Evolutionary conservation across 352 stramenopile genomes (phyloP).

Genomic region (Pythium insidiosum): DNA sequence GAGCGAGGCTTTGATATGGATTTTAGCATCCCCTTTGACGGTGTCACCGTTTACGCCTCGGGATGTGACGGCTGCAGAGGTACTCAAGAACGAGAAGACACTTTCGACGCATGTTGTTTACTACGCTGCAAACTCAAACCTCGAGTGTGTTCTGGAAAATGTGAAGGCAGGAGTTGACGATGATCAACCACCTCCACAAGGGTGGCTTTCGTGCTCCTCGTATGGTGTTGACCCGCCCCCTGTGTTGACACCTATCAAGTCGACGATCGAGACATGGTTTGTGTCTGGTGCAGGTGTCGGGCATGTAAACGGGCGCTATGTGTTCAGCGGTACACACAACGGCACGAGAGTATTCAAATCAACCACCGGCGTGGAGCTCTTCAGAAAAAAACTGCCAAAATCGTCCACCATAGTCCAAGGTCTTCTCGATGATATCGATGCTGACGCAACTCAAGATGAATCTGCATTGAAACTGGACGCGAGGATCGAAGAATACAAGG

Average conservation of each 20-base stretch:
- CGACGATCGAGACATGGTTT: slow-evolving; percentile 53
- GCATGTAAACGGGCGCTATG: slow-evolving; percentile 59
- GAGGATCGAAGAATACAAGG: background rate
- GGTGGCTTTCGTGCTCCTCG: slow-evolving; percentile 47
- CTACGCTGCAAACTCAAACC: slow-evolving; percentile 28
- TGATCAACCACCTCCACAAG: slow-evolving; percentile 23
- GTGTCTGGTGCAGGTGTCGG: slow-evolving; percentile 38
- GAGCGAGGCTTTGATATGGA: slow-evolving; percentile 31
- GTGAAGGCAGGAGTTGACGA: background rate
- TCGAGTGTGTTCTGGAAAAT: too few species aligned
- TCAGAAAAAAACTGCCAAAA: slow-evolving; percentile 49
- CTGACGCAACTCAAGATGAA: background rate
- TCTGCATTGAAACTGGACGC: background rate
- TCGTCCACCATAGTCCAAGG: slow-evolving; percentile 33
- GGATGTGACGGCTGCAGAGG: slow-evolving; percentile 10
- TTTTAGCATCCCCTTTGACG: slow-evolving; percentile 35
- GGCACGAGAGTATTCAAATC: slow-evolving; percentile 51
- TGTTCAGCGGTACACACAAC: slow-evolving; percentile 49
- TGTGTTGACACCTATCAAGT: slow-evolving; percentile 20
- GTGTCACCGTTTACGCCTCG: slow-evolving; percentile 46
- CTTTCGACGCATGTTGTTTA: slow-evolving; percentile 63
- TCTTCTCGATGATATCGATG: slow-evolving; percentile 14
- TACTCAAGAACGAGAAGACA: slow-evolving; percentile 42
- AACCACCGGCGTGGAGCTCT: slow-evolving; percentile 52
- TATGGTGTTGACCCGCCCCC: slow-evolving; percentile 34